Evolutionary conservation across 495 filamentous ascomycete species (phyloP).

Genomic region (Aspergillus sparsus): DNA sequence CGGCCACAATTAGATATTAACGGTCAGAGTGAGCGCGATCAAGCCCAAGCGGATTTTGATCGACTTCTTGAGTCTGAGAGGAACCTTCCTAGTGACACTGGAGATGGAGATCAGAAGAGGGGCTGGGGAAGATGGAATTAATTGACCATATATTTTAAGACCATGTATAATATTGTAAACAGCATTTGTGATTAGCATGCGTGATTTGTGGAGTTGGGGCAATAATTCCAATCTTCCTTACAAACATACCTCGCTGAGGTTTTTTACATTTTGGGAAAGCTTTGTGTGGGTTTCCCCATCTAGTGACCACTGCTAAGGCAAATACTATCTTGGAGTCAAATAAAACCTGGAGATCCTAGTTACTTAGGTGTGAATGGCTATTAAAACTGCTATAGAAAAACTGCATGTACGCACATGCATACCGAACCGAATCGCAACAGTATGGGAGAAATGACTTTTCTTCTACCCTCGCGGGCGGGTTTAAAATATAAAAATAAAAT

Average conservation of each 20-base stretch:
- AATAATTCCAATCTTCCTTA: no score
- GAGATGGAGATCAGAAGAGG: background rate
- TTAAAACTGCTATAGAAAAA: slow-evolving; percentile 1
- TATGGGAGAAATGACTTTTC: slow-evolving; percentile 17
- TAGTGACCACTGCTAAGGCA: no score
- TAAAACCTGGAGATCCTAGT: no score
- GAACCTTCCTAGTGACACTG: slow-evolving; percentile 25
- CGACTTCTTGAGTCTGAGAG: slow-evolving; percentile 45
- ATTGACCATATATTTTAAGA: slow-evolving; percentile 8
- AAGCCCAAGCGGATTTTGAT: slow-evolving; percentile 45
- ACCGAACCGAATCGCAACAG: background rate
- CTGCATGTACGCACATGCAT: background rate
- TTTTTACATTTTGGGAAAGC: no score
- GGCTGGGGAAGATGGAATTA: slow-evolving; percentile 32
- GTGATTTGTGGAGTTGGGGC: no score
- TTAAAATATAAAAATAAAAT: slow-evolving; percentile 20
- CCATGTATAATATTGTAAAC: slow-evolving; percentile 7
- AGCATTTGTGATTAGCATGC: background rate
- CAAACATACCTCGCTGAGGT: no score
- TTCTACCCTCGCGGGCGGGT: slow-evolving; percentile 16
- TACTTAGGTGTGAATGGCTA: background rate
- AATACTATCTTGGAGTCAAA: no score
- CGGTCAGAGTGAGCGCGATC: slow-evolving; percentile 32
- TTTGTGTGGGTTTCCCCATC: no score
- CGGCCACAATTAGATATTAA: slow-evolving; percentile 3